These are phyloP conservation scores for Malassezia obtusa DNA, from an alignment of 1,284 basidiomycete species.

Conservation along the genomic window DNA sequence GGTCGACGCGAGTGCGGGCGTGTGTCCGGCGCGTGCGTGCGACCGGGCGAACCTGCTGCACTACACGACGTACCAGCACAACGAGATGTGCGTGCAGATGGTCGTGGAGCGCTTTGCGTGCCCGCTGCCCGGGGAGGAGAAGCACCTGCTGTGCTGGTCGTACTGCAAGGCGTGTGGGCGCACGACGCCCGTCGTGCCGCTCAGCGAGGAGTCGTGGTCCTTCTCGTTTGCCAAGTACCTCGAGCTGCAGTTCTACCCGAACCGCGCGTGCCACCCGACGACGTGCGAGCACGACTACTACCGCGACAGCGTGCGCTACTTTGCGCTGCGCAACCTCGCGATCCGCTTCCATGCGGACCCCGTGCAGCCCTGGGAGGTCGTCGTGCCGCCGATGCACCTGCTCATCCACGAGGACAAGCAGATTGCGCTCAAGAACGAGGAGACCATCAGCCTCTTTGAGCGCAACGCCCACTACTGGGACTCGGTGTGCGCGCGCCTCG, in stretches of 20 bases:
- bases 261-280: constrained; percentile 63
- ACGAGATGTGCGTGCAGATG: constrained; percentile 70
- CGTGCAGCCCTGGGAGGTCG: constrained; percentile 66
- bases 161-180: constrained; percentile 60
- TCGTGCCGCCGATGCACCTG: constrained; percentile 78
- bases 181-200: constrained; percentile 66
- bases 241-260: constrained; percentile 82
- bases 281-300: constrained; percentile 88
- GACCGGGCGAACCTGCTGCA: constrained; percentile 71
- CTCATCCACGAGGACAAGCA: constrained; percentile 74
- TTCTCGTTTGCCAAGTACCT: constrained; percentile 90
- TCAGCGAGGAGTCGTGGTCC: constrained; percentile 83
- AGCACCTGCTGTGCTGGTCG: constrained; percentile 83
- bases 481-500: constrained; percentile 53
- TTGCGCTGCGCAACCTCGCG: constrained; percentile 62
- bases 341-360: constrained; percentile 82
- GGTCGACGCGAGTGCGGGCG: constrained; percentile 59
- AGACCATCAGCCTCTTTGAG: constrained; percentile 67
- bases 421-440: constrained; percentile 76
- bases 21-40: constrained; percentile 72
- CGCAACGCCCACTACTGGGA: constrained; percentile 60
- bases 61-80: constrained; percentile 79
- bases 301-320: constrained; percentile 83
- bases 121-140: constrained; percentile 52
- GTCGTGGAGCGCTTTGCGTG: constrained; percentile 49